Evolutionary conservation across 306 rosid genomes (phyloP), one percentile per base, ranked within the genome.

Genomic region (Begonia masoniana): DNA sequence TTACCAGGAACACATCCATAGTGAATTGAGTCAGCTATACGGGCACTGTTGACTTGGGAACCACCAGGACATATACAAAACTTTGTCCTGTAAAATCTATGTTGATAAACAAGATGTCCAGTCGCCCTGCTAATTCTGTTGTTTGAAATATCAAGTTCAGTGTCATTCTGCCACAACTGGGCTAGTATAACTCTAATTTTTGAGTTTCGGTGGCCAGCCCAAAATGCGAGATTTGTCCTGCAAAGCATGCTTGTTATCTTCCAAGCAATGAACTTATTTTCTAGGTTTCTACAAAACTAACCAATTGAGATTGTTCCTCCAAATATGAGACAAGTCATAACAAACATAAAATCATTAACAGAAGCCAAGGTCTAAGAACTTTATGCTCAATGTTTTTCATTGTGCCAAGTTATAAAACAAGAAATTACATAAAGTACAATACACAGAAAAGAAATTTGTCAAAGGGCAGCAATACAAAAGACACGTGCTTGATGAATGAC

Each of bases 51-150:
- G 58, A 91, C 99, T 72, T 91, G 96, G 39, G 99, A 91, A 60
- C 99, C 99, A 45, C 99, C 96, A 47, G 99, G 99, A 74, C 99
- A 91, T 61, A 91, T 83, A 70, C 96, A 91, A 66, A 81, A 86
- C 67, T 83, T 91, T 41, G 79, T 91, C 51, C 61, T 73, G 68
- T 91, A 91, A 62, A 91, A 91, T 72, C 81, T 77, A 76, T 83
- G 83, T 66, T 91, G 99, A 71, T 91, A 91, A 49, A 79, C 61
- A 64, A 86, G 70, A 59, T 69, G 85, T 64, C 96, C 99, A 39
- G 65, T 74, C 41, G 99, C 96, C 70, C 99, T 81, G 45, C 71
- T 86, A 53, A 91, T 91, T 78, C 96, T 76, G 74, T 86, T 83
- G 74, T 79, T 91, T 52, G 88, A 74, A 58, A 91, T 80, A 57